Evolutionary conservation across 805 yeast genomes (phyloP), one percentile per base, ranked within the genome.

Genomic region (Schwanniomyces sp.): DNA sequence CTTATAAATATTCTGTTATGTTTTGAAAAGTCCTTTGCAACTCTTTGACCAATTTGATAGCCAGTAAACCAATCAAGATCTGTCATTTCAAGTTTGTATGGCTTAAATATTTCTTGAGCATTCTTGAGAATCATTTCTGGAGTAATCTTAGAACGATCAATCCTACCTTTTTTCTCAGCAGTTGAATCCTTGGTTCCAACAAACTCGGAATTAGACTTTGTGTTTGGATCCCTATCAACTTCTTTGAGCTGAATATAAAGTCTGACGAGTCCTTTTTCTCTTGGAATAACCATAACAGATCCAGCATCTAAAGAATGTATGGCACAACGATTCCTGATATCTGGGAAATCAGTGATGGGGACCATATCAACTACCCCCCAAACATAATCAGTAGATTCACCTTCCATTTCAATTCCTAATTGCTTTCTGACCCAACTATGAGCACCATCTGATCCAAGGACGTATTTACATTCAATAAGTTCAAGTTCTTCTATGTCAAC

Each of bases 291-390:
- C 67, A 34, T 62, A 26, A 67, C 56, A 9, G 69, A 57, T 2
- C 70, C 70, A 34, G 53, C 48, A 24, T 55, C 58, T 17, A 57
- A 59, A 16, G 70, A 64, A 34, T 63, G 68, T 42, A 67, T 64
- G 11, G 68, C 71, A 48, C 64, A 57, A 12, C 67, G 54, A 29
- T 52, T 55, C 43, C 70, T 50, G 48, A 67, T 61, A 55, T 67
- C 72, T 2, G 72, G 72, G 54, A 66, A 67, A 43, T 67, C 55
- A 3, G 71, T 67, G 25, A 59, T 43, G n/a, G 68, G 67, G 26
- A 63, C 69, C 40, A 64, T 59, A 47, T 67, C 72, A 40, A 67
- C 47, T 14, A 67, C 72, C 16, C 70, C 72, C 72, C 72, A 67
- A 21, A 63, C 58, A 38, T 50, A 58, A 52, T 34, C 39, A 14